Percentiles rank a stretch among this genome's conserved stretches.
Conservation (phyloP, 2,329 filamentous ascomycete genomes). For the Aspergillaceae sp. region DNA sequence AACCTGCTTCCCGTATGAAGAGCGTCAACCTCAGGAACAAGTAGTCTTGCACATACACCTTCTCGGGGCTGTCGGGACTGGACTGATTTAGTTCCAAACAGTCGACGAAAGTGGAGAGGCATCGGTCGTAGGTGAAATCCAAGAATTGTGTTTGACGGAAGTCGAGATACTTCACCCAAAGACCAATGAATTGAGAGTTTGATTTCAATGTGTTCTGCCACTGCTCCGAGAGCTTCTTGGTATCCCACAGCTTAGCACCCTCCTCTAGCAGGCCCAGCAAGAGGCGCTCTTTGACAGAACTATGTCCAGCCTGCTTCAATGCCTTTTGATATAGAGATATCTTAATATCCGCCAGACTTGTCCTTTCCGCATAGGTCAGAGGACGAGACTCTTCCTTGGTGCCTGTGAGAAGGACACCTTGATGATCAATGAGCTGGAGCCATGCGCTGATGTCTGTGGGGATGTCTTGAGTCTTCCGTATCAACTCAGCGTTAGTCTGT, state of each 20-base stretch:
- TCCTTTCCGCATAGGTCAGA: constrained; percentile 52
- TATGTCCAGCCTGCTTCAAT: constrained; percentile 46
- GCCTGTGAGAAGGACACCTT: constrained; percentile 57
- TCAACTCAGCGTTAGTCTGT: constrained; percentile 46
- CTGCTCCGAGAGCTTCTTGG: constrained; percentile 49
- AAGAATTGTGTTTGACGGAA: constrained; percentile 60
- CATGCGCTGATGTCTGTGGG: constrained; percentile 64
- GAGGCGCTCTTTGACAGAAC: constrained; percentile 49
- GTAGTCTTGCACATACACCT: constrained; percentile 49
- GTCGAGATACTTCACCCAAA: constrained; percentile 69
- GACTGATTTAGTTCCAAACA: constrained; percentile 43
- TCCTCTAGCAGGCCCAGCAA: constrained; percentile 64
- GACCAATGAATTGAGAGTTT: constrained; percentile 48
- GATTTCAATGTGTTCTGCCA: constrained; percentile 57
- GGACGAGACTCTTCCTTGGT: constrained; percentile 23
- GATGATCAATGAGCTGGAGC: constrained; percentile 70
- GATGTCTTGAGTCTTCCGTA: constrained; percentile 53
- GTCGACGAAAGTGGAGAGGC: constrained; percentile 51
- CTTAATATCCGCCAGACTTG: constrained; percentile 68
- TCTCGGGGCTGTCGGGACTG: constrained; percentile 11
- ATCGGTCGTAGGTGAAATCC: constrained; percentile 59
- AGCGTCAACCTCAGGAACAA: constrained; percentile 65
- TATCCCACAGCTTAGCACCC: constrained; percentile 65
- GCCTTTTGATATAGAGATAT: constrained; percentile 73
- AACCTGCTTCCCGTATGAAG: constrained; percentile 69